Evolutionary conservation across 2,329 filamentous ascomycete genomes (phyloP), one percentile per base, ranked within the genome.

Genomic region (Aureobasidium melanogenum): DNA sequence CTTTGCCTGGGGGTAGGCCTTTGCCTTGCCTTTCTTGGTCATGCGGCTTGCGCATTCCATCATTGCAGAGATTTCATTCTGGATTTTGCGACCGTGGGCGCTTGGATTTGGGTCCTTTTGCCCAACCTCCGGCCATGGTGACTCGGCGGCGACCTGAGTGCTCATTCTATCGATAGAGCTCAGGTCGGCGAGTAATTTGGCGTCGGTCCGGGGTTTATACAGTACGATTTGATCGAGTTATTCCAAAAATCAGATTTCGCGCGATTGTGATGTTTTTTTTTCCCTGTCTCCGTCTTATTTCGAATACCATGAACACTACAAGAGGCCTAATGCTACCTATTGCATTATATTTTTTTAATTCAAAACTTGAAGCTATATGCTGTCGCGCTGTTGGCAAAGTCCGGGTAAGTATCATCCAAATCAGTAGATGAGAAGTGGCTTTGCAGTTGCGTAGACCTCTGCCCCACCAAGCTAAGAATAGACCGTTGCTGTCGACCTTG

Each of bases 191-290:
- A 39, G 50, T 54, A 54, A 54, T 54, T 54, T 39, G 34, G 50
- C 50, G 19, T 26, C n/a, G 19, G 50, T 54, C n/a, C 22, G 32
- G 50, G 50, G 50, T 54, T 39, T 39, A 54, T 54, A 15, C 12
- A 12, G 50, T 26, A 15, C 10, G n/a, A 26, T 54, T 39, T 54
- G 9, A 17, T 10, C 4, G 50, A 5, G 34, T 39, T 54, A 54
- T 39, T 54, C 50, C 32, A 39, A 54, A 39, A 54, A 54, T 54
- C 15, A 14, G 32, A 14, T 54, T 54, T 39, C 6, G 50, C 50
- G 50, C 50, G 50, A 54, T 54, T 54, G 30, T 54, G 32, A 54
- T 54, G 50, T 54, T 54, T 54, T 46, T 43, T n/a, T n/a, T n/a
- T n/a, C n/a, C n/a, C n/a, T n/a, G n/a, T n/a, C n/a, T n/a, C n/a